Base-by-base conservation (phyloP, 768 basidiomycete genomes). In the Termitomyces titanicus region DNA sequence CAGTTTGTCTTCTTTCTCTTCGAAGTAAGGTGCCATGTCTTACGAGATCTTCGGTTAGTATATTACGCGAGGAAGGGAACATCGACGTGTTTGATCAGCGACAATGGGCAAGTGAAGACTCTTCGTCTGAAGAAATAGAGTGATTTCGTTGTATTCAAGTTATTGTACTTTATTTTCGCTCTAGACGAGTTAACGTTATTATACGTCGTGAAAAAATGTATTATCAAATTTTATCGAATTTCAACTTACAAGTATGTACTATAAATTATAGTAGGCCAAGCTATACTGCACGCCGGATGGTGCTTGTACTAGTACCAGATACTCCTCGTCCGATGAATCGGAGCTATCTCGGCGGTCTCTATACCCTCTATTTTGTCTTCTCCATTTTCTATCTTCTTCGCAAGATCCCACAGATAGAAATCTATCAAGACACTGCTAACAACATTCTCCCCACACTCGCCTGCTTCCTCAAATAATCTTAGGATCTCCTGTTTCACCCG, bases 361-460 rank as follows among this genome's bases (percentile, higher is more conserved):
- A 89, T 74, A 0, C 82, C 87, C 31, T 84, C 79, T 4, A 90
- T 73, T 58, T 64, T 73, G 45, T 85, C 84, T 40, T 80, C 70
- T 3, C 85, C 86, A 17, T 55, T 70, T 68, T 93, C 90, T 4
- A 92, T 71, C 59, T 78, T 79, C 70, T 92, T 92, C 29, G 88
- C 89, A 55, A 93, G 66, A 66, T 94, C 92, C 92, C 92, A 96
- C 11, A 94, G 70, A 71, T 89, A 95, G 64, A 97, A 93, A 65
- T 97, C 94, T 48, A 93, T 88, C 57, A 96, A 63, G 43, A 94
- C 92, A 59, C 88, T 91, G 65, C 81, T 88, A 37, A 91, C 71
- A 43, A 62, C 61, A 33, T 68, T 69, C 31, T 66, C 66, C 12
- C 56, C 62, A 9, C 60, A 57, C 15, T 64, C 65, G 39, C 49